These are phyloP conservation scores for Trametes polyzona DNA, from an alignment of 1,284 basidiomycete species.

Conservation along the genomic window DNA sequence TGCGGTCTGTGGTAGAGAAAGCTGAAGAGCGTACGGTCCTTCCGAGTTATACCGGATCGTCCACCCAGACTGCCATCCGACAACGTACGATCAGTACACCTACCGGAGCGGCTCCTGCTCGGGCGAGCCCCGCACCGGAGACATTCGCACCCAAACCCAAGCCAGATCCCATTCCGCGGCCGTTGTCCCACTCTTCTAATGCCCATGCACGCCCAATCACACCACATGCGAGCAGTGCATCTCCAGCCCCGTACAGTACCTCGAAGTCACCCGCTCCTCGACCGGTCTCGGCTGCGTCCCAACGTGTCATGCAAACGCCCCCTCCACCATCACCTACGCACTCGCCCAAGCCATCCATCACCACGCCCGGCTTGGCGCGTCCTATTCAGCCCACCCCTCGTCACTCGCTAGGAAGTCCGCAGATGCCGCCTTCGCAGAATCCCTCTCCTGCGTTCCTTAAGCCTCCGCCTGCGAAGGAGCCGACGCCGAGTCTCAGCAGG, in stretches of 20 bases:
- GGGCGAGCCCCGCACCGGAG: conserved; percentile 5
- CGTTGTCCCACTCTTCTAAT: conserved; percentile 24
- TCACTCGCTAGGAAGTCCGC: conserved; percentile 47
- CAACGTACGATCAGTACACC: conserved; percentile 46
- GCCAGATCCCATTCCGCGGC: conserved; percentile 14
- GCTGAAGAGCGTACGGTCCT: conserved; percentile 34
- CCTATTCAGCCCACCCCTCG: conserved; percentile 57
- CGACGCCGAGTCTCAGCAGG: conserved; percentile 78
- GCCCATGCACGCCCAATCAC: conserved; percentile 19
- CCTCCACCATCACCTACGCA: conserved; percentile 41
- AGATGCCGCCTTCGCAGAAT: conserved; percentile 46
- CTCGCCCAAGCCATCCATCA: conserved; percentile 40
- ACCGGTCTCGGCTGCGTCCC: conserved; percentile 26
- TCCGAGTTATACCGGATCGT: conserved; percentile 26
- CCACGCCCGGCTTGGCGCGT: conserved; percentile 55
- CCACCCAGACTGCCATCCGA: conserved; percentile 28
- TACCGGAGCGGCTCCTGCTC: conserved; percentile 16
- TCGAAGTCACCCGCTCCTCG: conserved; percentile 29
- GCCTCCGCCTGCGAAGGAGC: conserved; percentile 61
- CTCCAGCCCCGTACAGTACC: conserved; percentile 1
- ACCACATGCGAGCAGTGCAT: conserved; percentile 11
- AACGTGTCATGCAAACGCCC: conserved; percentile 27
- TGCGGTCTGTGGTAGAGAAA: conserved; percentile 38
- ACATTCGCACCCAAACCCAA: conserved; percentile 18
- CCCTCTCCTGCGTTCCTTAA: conserved; percentile 65